Base-by-base conservation (phyloP, 352 stramenopile genomes). In the Globisporangium solare region DNA sequence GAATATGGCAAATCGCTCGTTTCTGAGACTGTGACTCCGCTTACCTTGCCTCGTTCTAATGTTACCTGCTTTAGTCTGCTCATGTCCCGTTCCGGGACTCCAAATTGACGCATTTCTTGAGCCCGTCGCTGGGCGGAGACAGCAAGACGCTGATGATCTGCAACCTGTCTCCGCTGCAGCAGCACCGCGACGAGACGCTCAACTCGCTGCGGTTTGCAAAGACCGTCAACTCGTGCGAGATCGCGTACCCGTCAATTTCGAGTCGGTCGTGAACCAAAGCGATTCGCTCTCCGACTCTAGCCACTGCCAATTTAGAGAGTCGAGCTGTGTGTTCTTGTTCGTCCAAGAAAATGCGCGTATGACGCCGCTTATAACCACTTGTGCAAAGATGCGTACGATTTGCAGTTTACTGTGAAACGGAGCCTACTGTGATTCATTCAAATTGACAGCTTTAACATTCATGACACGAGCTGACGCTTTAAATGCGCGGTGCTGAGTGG, bases 131-230 rank as follows among this genome's bases (percentile, higher is more conserved):
- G 3, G 86, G 86, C 22, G 83, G 82, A 47, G 86, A 95, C 49
- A 93, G 85, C 69, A 94, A 94, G 64, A 93, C 86, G 20, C 73
- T 96, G 39, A 95, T 96, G 88, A 96, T 96, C 51, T 95, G 84
- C 64, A 96, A 93, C 49, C 62, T 96, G 35, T 95, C 85, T 35
- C 88, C 88, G 10, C 62, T 94, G 15, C 56, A 58, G 1, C 66
- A 83, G 50, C 79, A 95, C 43, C 79, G 84, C 12, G 79, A 94
- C 50, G 87, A 96, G 58, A 92, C 80, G 39, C 71, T 95, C 8
- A 94, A 94, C 64, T 94, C 86, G 2, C 66, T 96, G 20, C 78
- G 87, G 2, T 96, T 96, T 41, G 87, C 87, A 17, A 92, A 94
- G 69, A 93, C 82, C 21, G 87, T 94, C 31, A 93, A 94, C 64